These are phyloP conservation scores for Aristolochia contorta DNA, from an alignment of 164 flowering plant genomes.

Conservation along the genomic window DNA sequence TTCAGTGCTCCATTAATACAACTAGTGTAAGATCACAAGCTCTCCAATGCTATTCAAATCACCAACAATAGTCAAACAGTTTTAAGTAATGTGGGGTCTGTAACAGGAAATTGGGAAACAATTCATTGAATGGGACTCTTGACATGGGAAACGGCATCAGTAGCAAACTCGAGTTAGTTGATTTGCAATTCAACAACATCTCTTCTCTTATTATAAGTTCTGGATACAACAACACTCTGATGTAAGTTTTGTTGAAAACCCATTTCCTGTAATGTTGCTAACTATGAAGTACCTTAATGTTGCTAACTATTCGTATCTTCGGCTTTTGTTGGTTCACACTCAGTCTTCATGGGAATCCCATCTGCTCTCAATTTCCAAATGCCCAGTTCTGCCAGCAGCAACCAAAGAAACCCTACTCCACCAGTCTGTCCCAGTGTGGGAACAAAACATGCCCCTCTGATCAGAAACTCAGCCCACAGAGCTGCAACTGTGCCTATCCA, in stretches of 20 bases:
- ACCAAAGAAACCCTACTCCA: conserved; percentile 39
- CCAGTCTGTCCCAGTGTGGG: conserved; percentile 60
- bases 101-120: conserved; percentile 65
- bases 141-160: conserved; percentile 50
- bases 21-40: conserved; percentile 19
- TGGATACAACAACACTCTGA: conserved; percentile 39
- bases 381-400: conserved; percentile 44
- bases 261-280: background rate
- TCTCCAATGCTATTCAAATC: no score
- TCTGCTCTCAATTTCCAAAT: conserved; percentile 31
- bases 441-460: conserved; percentile 34
- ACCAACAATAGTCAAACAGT: no score
- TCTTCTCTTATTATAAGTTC: conserved; percentile 28
- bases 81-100: no score
- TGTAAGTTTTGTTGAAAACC: conserved; percentile 21
- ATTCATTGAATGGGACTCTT: conserved; percentile 49
- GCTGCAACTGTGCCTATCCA: conserved; percentile 79
- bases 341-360: conserved; percentile 77
- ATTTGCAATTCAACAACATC: conserved; percentile 62
- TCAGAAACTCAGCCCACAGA: conserved; percentile 63
- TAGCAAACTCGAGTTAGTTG: conserved; percentile 57
- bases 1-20: conserved; percentile 65
- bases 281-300: background rate
- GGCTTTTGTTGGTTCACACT: background rate
- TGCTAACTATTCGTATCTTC: background rate